phyloP scores from a whole-genome alignment of 164 flowering plant genomes.

The Stephania cephalantha region DNA sequence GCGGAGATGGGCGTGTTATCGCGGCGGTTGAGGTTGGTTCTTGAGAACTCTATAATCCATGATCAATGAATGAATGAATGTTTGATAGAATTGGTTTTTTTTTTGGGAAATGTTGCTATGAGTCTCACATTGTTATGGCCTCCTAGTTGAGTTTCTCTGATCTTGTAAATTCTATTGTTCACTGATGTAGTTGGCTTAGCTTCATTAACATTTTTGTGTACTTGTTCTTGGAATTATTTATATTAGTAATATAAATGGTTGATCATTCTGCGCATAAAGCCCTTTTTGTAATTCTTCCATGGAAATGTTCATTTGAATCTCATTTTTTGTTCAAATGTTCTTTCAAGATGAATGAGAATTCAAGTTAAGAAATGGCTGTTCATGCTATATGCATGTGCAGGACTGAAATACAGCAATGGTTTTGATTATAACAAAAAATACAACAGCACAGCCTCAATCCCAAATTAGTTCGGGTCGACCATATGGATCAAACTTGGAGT shows the following conservation, averaged over 20 bases:
- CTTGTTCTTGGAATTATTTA: background rate
- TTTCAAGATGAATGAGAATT: too few species aligned
- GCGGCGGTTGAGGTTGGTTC: conserved; percentile 49
- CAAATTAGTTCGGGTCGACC: background rate
- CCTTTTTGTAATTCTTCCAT: background rate
- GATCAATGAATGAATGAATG: conserved; percentile 2
- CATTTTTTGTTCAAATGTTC: background rate
- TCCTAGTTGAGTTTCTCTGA: background rate
- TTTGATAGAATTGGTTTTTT: too few species aligned
- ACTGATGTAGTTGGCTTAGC: background rate
- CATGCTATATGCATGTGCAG: too few species aligned
- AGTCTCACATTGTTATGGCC: background rate
- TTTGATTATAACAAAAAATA: too few species aligned
- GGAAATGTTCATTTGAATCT: background rate
- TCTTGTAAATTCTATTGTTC: background rate
- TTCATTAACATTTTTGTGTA: background rate
- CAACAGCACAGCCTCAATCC: too few species aligned
- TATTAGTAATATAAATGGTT: background rate
- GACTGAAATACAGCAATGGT: too few species aligned
- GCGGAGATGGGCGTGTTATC: conserved; percentile 50
- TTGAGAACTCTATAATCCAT: conserved; percentile 28
- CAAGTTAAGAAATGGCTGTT: too few species aligned
- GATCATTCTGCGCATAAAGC: background rate
- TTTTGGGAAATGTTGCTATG: background rate
- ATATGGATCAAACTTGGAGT: background rate